Conservation (phyloP, 257 asterid species). For the Plantago major region DNA sequence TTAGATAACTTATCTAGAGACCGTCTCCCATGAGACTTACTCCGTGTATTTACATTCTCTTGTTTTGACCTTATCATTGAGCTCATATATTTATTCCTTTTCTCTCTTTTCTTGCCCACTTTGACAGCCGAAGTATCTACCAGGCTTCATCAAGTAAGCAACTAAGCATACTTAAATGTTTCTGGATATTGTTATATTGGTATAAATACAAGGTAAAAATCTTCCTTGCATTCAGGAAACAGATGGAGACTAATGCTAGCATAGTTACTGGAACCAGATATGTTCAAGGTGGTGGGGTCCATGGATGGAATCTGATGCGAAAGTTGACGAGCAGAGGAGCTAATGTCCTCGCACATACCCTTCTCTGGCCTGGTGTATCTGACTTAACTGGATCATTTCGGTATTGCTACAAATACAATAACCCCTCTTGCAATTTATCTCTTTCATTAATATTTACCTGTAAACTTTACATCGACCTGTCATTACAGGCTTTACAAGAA, state of each 20-base stretch:
- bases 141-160: constrained; percentile 90
- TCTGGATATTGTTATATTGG: constrained; percentile 17
- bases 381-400: constrained; percentile 98
- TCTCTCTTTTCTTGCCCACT: constrained; percentile 8
- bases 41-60: no score
- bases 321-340: constrained; percentile 99
- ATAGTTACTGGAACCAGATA: constrained; percentile 97
- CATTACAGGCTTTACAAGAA: constrained; percentile 69
- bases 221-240: constrained; percentile 56
- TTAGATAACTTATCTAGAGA: no score
- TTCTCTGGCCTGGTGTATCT: constrained; percentile 99
- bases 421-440: constrained; percentile 7
- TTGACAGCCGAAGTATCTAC: constrained; percentile 87
- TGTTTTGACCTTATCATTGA: constrained; percentile 4
- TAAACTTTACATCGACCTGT: constrained; percentile 15
- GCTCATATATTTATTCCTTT: constrained; percentile 20
- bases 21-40: no score
- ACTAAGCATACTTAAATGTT: constrained; percentile 35
- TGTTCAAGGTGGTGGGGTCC: constrained; percentile 91
- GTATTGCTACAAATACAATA: constrained; percentile 40
- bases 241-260: constrained; percentile 86
- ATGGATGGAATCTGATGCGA: constrained; percentile 97
- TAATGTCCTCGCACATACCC: constrained; percentile 93
- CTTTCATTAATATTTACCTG: not conserved
- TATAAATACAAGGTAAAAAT: constrained; percentile 18